Evolutionary conservation across 768 basidiomycete genomes (phyloP).

Genomic region (Leucocoprinus leucothites): DNA sequence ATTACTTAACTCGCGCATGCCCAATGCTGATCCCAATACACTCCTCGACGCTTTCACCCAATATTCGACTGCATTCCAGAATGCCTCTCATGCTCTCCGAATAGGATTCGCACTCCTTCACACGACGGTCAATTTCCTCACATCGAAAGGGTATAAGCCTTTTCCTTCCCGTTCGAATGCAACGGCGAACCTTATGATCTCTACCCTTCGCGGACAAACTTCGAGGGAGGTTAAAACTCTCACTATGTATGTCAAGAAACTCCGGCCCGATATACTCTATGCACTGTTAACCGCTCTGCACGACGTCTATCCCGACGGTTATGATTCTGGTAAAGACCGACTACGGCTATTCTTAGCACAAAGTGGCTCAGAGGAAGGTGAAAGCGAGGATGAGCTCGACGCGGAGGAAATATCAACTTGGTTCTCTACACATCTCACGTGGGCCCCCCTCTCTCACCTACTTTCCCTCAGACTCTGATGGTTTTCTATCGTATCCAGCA

Average conservation of each 20-base stretch:
- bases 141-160: constrained; percentile 38
- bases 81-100: constrained; percentile 26
- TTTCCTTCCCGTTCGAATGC: constrained; percentile 26
- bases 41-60: not conserved
- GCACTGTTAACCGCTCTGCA: not conserved
- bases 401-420: not conserved
- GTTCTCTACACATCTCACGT: not conserved
- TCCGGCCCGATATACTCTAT: constrained; percentile 3
- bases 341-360: not conserved
- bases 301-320: not conserved
- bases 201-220: constrained; percentile 41
- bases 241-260: constrained; percentile 47
- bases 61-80: constrained; percentile 11
- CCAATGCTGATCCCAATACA: not conserved
- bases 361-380: not conserved
- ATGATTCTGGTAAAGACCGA: not conserved
- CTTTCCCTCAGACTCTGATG: not conserved
- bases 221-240: constrained; percentile 42
- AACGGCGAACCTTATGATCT: constrained; percentile 40
- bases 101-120: constrained; percentile 47
- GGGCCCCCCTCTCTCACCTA: constrained; percentile 1
- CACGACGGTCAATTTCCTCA: constrained; percentile 41
- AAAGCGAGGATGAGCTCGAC: not conserved
- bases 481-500: not conserved
- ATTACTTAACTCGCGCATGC: not conserved